Evolutionary conservation across 345 rosid species (phyloP), one percentile per base, ranked within the genome.

Genomic region (Eucalyptus sp.): DNA sequence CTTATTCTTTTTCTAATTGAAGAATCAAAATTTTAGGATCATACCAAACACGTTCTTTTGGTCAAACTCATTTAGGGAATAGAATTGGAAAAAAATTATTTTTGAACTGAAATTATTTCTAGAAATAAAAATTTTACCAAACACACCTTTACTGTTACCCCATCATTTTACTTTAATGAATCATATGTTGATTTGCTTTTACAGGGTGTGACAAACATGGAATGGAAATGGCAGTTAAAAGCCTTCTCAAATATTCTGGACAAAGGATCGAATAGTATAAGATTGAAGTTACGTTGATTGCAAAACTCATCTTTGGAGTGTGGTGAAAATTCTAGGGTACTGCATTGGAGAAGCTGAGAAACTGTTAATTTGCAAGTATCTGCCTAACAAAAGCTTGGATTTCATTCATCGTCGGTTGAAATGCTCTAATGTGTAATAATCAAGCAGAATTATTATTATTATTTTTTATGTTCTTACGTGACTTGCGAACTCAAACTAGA

Each of bases 261-360:
- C 92, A 91, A 90, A 89, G 92, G 5, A 52, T 88, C 7, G 58
- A 79, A 33, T 90, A 91, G 88, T 90, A 90, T 87, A 87, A 80
- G 52, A 90, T 88, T 64, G 93, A 91, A 80, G 89, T 90, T 12
- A 62, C 18, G 14, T 52, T 91, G 86, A 89, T 87, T 33, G 29
- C 62, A 56, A 56, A 56, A 56, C 84, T 41, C 46, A 41, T 18
- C 83, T 41, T 16, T 33, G 9, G 25, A 83, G 17, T 11, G 51
- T 83, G 27, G 27, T 17, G 86, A 11, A 18, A 50, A 46, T 46
- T 41, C n/a, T 50, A 83, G 86, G 50, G 27, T 44, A 50, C 37
- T 11, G 5, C 46, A 76, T 15, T 31, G 44, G 44, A n/a, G 44
- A 76, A n/a, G 1, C 10, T 41, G 37, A 76, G 24, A 76, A 33